Conservation (phyloP, 2,329 filamentous ascomycete genomes). For the Talaromyces albobiverticillius region DNA sequence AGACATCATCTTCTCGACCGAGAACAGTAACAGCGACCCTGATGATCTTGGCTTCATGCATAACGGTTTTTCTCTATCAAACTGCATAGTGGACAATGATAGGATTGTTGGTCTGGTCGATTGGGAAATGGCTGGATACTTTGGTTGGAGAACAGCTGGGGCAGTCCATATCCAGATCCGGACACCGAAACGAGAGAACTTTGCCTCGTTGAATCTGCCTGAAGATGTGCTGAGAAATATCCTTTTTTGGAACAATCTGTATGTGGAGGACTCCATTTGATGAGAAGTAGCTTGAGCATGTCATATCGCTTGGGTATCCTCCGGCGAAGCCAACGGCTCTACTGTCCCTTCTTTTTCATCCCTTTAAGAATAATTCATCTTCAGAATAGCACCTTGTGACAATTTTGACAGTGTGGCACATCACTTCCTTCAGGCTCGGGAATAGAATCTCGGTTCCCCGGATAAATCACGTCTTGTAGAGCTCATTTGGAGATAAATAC, state of each 20-base stretch:
- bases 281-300: too few species aligned
- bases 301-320: too few species aligned
- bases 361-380: too few species aligned
- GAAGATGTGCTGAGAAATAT: background rate
- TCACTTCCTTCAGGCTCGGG: too few species aligned
- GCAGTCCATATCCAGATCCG: background rate
- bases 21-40: constrained; percentile 23
- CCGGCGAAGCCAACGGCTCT: too few species aligned
- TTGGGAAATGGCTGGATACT: constrained; percentile 44
- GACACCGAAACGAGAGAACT: background rate
- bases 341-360: too few species aligned
- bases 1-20: constrained; percentile 31
- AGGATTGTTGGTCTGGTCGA: constrained; percentile 40
- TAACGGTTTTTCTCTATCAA: constrained; percentile 36
- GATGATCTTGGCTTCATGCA: constrained; percentile 36
- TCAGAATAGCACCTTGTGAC: too few species aligned
- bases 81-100: constrained; percentile 38
- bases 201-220: background rate
- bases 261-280: too few species aligned
- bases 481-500: too few species aligned
- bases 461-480: too few species aligned
- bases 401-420: too few species aligned
- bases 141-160: constrained; percentile 27
- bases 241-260: background rate
- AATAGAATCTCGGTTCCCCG: too few species aligned